These are phyloP conservation scores for Plasmodium coatneyi DNA, from an alignment of 169 alveolate genomes.

Conservation along the genomic window DNA sequence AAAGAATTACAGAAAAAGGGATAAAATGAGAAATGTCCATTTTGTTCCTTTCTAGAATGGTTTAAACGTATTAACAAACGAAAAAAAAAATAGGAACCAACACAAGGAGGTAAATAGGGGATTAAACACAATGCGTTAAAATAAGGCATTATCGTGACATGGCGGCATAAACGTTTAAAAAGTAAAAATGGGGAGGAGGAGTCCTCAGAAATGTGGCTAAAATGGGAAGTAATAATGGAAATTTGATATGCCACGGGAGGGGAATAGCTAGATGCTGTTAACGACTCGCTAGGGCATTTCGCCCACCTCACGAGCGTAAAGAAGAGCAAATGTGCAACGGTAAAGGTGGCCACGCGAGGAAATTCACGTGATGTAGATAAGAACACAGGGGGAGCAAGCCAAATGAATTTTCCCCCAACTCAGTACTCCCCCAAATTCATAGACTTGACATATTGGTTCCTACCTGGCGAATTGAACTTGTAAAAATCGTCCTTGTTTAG, in stretches of 20 bases:
- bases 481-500: constrained; percentile 80
- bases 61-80: background rate
- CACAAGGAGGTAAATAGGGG: background rate
- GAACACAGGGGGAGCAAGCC: background rate
- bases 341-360: background rate
- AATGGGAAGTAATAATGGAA: background rate
- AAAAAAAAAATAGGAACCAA: background rate
- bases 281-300: background rate
- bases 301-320: background rate
- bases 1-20: background rate
- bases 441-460: constrained; percentile 7
- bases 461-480: constrained; percentile 73
- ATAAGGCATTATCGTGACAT: background rate
- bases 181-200: background rate
- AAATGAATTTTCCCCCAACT: background rate
- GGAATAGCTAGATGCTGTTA: background rate
- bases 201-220: background rate
- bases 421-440: constrained; percentile 52
- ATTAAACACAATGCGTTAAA: background rate
- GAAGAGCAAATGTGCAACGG: background rate
- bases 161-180: background rate
- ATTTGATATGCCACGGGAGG: background rate
- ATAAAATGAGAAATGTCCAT: background rate
- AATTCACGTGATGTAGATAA: background rate
- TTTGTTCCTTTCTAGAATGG: background rate